Evolutionary conservation across 495 filamentous ascomycete genomes (phyloP).

Genomic region (Penicillium malachiteum): DNA sequence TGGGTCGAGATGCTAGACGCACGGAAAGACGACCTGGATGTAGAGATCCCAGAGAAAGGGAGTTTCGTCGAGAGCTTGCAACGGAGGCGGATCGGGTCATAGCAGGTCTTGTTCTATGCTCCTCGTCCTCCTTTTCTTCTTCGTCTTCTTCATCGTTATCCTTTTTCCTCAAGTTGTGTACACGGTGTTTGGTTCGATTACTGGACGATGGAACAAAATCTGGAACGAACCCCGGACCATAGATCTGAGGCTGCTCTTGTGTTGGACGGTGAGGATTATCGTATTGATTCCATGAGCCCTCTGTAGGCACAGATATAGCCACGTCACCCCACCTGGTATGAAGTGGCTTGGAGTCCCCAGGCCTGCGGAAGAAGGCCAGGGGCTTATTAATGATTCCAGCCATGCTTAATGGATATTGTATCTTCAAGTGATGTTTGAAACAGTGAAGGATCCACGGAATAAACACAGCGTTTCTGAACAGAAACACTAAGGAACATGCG

Average conservation of each 20-base stretch:
- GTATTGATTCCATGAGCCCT: constrained; percentile 44
- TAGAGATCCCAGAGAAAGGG: constrained; percentile 26
- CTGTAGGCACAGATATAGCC: constrained; percentile 36
- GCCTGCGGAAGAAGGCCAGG: constrained; percentile 35
- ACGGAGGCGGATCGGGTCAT: constrained; percentile 5
- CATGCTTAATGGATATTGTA: constrained; percentile 17
- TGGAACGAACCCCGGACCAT: constrained; percentile 32
- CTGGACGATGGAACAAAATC: constrained; percentile 17
- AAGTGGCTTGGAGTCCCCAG: constrained; percentile 28
- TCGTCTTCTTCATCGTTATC: neutral
- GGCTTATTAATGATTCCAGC: constrained; percentile 30
- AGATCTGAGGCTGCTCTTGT: constrained; percentile 14
- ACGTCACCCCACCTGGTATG: constrained; percentile 45
- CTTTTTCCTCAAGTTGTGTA: constrained; percentile 1
- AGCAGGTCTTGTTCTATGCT: constrained; percentile 4
- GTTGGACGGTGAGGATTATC: constrained; percentile 31
- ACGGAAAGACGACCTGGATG: constrained; percentile 35
- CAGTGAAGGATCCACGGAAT: neutral
- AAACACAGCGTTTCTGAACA: neutral
- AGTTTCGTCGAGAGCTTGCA: constrained; percentile 13
- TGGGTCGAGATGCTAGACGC: constrained; percentile 30
- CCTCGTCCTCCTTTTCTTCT: constrained; percentile 4
- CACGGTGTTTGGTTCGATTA: neutral
- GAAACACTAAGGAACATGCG: constrained; percentile 12
- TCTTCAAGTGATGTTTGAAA: too few relatives aligned